These are phyloP conservation scores for Schizothecium vesticola DNA, from an alignment of 495 filamentous ascomycete genomes.

Conservation along the genomic window DNA sequence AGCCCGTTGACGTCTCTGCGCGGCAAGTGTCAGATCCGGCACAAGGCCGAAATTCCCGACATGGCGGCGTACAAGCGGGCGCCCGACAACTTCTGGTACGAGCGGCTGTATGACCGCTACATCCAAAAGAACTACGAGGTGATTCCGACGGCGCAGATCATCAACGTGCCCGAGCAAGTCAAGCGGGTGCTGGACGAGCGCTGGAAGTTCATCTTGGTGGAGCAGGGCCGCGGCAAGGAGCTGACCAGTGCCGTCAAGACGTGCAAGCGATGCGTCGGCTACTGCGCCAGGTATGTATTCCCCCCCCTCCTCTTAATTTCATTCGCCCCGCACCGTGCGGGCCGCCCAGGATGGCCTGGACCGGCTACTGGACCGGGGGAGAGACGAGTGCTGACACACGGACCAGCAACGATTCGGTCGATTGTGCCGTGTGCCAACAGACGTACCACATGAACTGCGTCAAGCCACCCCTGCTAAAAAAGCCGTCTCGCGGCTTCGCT, in stretches of 20 bases:
- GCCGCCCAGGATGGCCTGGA: background rate
- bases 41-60: constrained; percentile 78
- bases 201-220: constrained; percentile 92
- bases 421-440: constrained; percentile 88
- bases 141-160: constrained; percentile 83
- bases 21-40: constrained; percentile 84
- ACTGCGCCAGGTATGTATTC: constrained; percentile 77
- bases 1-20: constrained; percentile 87
- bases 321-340: constrained; percentile 4
- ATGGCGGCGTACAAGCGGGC: constrained; percentile 76
- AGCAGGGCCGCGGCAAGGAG: constrained; percentile 87
- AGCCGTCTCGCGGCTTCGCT: constrained; percentile 94
- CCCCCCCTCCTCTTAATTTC: constrained; percentile 5
- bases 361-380: constrained; percentile 2
- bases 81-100: constrained; percentile 90
- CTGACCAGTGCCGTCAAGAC: constrained; percentile 93
- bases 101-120: constrained; percentile 96
- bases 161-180: constrained; percentile 91
- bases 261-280: constrained; percentile 84
- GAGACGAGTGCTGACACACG: constrained; percentile 27
- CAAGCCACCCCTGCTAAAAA: constrained; percentile 84
- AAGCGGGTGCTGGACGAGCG: constrained; percentile 92
- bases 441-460: constrained; percentile 99
- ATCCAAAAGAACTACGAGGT: constrained; percentile 97
- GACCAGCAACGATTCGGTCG: constrained; percentile 81